These are phyloP conservation scores for Trichoderma gamsii DNA, from an alignment of 495 filamentous ascomycete species.

Conservation along the genomic window DNA sequence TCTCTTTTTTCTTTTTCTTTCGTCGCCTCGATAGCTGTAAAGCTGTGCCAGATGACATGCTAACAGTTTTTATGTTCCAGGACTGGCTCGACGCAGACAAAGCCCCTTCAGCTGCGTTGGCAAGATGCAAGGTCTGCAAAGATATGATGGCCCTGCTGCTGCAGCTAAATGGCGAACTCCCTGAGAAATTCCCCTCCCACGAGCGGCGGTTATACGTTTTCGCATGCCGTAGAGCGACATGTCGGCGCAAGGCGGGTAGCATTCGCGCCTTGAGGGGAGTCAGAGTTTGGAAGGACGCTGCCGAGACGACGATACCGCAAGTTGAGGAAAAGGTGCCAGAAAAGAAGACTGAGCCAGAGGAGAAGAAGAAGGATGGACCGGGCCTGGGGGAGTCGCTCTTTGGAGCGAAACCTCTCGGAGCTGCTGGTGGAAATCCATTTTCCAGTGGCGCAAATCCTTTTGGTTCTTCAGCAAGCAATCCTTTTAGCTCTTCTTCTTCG, in stretches of 20 bases:
- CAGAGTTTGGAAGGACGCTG: conserved; percentile 36
- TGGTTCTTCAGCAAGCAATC: conserved; percentile 22
- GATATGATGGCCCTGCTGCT: conserved; percentile 75
- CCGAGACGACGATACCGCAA: conserved; percentile 14
- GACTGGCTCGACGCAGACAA: conserved; percentile 68
- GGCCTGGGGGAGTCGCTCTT: conserved; percentile 53
- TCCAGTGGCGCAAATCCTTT: conserved; percentile 28
- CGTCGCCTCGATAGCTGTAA: conserved; percentile 3
- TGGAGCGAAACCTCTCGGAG: conserved; percentile 42
- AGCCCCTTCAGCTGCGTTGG: conserved; percentile 70
- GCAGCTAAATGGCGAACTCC: conserved; percentile 86
- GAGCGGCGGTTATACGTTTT: conserved; percentile 84
- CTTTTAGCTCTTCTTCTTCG: conserved; percentile 24
- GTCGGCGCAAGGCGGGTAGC: conserved; percentile 75
- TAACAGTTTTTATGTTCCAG: conserved; percentile 37
- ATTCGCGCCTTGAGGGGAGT: conserved; percentile 65
- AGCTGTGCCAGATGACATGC: not conserved
- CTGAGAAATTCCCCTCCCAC: conserved; percentile 75
- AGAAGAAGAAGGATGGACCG: conserved; percentile 20
- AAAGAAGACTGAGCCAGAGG: conserved; percentile 11
- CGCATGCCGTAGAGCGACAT: conserved; percentile 69
- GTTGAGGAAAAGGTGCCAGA: conserved; percentile 23
- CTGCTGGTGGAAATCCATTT: conserved; percentile 35
- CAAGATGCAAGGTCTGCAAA: conserved; percentile 86
- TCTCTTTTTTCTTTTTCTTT: conserved; percentile 18